phyloP scores from a whole-genome alignment of 2,329 filamentous ascomycete genomes.

The Leptosphaerulina australis region DNA sequence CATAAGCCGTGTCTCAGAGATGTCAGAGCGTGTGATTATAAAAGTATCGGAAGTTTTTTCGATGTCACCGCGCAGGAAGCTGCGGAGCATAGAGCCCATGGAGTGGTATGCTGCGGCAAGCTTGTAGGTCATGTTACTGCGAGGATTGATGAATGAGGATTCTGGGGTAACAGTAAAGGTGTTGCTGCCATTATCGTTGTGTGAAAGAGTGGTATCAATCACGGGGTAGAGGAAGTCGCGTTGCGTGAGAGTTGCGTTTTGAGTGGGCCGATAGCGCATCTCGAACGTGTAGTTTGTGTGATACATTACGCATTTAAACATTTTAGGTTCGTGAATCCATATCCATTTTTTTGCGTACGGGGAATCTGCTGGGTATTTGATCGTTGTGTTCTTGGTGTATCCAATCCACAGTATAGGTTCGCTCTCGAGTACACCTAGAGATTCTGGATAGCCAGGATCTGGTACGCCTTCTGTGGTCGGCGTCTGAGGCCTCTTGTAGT shows the following conservation, averaged over 20 bases:
- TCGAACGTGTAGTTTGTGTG: slow-evolving; percentile 47
- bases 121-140: slow-evolving; percentile 39
- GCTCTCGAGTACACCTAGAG: slow-evolving; percentile 41
- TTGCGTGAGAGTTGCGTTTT: slow-evolving; percentile 28
- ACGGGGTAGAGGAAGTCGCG: slow-evolving; percentile 41
- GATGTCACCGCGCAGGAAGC: slow-evolving; percentile 45
- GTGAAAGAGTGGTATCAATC: slow-evolving; percentile 37
- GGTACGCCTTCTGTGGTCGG: slow-evolving; percentile 33
- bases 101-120: slow-evolving; percentile 42
- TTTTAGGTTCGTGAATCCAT: slow-evolving; percentile 40
- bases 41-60: slow-evolving; percentile 25
- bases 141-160: slow-evolving; percentile 34
- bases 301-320: slow-evolving; percentile 45
- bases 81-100: slow-evolving; percentile 41
- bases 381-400: slow-evolving; percentile 39
- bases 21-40: slow-evolving; percentile 42
- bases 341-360: slow-evolving; percentile 38
- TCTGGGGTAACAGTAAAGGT: slow-evolving; percentile 25
- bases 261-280: slow-evolving; percentile 38
- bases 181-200: slow-evolving; percentile 17
- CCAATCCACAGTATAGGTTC: slow-evolving; percentile 49
- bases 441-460: slow-evolving; percentile 33
- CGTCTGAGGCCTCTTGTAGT: slow-evolving; percentile 41
- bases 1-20: slow-evolving; percentile 44
- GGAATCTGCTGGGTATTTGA: slow-evolving; percentile 30